phyloP scores from a whole-genome alignment of 2,329 filamentous ascomycete genomes.

The Curvularia sp. region DNA sequence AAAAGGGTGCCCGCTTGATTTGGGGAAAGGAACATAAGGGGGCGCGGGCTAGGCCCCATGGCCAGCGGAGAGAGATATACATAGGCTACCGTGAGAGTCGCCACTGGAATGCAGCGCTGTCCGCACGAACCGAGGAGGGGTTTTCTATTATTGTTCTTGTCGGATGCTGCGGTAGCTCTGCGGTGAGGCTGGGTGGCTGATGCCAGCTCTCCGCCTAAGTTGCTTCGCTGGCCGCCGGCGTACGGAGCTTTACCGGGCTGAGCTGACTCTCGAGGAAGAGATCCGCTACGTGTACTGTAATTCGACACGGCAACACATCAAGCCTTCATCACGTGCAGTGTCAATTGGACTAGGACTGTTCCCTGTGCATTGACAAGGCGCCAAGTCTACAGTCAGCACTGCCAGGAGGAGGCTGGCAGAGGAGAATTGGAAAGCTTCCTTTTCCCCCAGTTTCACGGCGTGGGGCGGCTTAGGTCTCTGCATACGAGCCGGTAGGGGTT shows the following conservation, averaged over 20 bases:
- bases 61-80: not conserved
- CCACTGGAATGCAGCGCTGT: not conserved
- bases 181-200: conserved; percentile 6
- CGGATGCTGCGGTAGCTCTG: not conserved
- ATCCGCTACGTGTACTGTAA: conserved; percentile 11
- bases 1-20: not conserved
- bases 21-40: not conserved
- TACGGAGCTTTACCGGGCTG: conserved; percentile 9
- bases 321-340: conserved; percentile 6
- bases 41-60: not conserved
- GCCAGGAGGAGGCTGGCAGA: not conserved
- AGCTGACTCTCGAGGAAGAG: conserved; percentile 7
- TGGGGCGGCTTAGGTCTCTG: not conserved
- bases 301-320: conserved; percentile 12
- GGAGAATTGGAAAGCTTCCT: conserved; percentile 2
- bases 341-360: conserved; percentile 2
- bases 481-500: conserved; percentile 6
- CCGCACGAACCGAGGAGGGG: not conserved
- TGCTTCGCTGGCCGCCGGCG: conserved; percentile 7
- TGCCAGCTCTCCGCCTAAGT: not conserved
- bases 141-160: not conserved
- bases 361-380: not conserved
- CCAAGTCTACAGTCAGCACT: not conserved
- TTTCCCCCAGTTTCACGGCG: not conserved
- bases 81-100: not conserved